These are phyloP conservation scores for Botryotinia narcissicola DNA, from an alignment of 2,329 filamentous ascomycete species.

Conservation along the genomic window DNA sequence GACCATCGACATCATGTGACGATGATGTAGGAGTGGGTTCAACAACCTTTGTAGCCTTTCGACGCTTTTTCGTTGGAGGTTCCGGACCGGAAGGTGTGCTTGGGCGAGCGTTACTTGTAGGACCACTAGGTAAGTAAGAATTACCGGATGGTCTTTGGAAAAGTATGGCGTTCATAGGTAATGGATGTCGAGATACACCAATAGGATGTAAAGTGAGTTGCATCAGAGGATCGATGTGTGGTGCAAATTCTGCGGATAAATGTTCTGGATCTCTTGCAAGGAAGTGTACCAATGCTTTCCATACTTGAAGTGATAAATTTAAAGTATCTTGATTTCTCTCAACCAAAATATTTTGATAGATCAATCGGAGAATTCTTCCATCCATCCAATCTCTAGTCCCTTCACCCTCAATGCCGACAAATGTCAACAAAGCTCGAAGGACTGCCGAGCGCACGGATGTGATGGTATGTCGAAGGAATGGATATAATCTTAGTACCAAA, in stretches of 20 bases:
- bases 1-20: slow-evolving; percentile 94
- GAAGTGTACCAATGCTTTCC: slow-evolving; percentile 72
- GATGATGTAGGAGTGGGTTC: slow-evolving; percentile 60
- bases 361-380: slow-evolving; percentile 79
- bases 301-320: slow-evolving; percentile 80
- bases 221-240: slow-evolving; percentile 78
- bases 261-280: slow-evolving; percentile 60
- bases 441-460: slow-evolving; percentile 93
- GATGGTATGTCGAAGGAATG: slow-evolving; percentile 95
- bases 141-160: slow-evolving; percentile 94
- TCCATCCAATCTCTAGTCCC: slow-evolving; percentile 87
- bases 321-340: slow-evolving; percentile 85
- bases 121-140: slow-evolving; percentile 59
- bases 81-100: slow-evolving; percentile 46
- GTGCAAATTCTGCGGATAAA: slow-evolving; percentile 70
- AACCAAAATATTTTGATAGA: slow-evolving; percentile 94
- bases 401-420: slow-evolving; percentile 79
- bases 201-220: slow-evolving; percentile 85
- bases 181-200: slow-evolving; percentile 83
- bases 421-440: slow-evolving; percentile 86
- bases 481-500: slow-evolving; percentile 89
- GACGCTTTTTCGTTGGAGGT: slow-evolving; percentile 68
- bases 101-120: slow-evolving; percentile 42
- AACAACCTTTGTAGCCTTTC: slow-evolving; percentile 81
- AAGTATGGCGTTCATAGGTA: slow-evolving; percentile 84